Evolutionary conservation across 176 grass and related monocot species (phyloP).

Genomic region (Oryza rufipogon): DNA sequence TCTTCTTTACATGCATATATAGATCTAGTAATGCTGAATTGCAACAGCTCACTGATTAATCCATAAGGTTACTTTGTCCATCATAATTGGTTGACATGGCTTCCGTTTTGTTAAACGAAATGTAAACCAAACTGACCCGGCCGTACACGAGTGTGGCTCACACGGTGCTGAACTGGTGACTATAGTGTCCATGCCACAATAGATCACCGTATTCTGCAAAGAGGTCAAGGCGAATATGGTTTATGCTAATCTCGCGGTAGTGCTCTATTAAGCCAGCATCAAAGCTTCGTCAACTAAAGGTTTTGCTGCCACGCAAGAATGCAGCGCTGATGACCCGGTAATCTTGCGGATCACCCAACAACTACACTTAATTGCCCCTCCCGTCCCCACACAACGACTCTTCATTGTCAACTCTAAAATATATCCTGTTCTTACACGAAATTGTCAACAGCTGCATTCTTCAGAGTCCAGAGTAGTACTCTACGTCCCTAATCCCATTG

Average conservation of each 20-base stretch:
- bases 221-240: conserved; percentile 39
- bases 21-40: too few relatives aligned
- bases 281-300: conserved; percentile 12
- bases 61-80: background rate
- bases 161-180: background rate
- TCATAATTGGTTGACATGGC: background rate
- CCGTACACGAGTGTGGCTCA: background rate
- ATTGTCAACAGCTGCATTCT: background rate
- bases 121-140: background rate
- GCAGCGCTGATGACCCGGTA: background rate
- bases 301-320: background rate
- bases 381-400: background rate
- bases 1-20: too few relatives aligned
- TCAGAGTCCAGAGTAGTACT: background rate
- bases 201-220: background rate
- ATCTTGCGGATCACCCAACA: conserved; percentile 35
- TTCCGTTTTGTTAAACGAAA: background rate
- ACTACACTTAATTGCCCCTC: background rate
- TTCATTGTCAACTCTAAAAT: background rate
- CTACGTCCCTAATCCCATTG: background rate
- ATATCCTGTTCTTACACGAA: background rate
- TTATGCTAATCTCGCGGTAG: background rate
- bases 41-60: background rate
- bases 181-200: background rate
- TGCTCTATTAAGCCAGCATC: conserved; percentile 9